Conservation (phyloP, 2,329 filamentous ascomycete genomes). For the Exophiala lecanii-corni region DNA sequence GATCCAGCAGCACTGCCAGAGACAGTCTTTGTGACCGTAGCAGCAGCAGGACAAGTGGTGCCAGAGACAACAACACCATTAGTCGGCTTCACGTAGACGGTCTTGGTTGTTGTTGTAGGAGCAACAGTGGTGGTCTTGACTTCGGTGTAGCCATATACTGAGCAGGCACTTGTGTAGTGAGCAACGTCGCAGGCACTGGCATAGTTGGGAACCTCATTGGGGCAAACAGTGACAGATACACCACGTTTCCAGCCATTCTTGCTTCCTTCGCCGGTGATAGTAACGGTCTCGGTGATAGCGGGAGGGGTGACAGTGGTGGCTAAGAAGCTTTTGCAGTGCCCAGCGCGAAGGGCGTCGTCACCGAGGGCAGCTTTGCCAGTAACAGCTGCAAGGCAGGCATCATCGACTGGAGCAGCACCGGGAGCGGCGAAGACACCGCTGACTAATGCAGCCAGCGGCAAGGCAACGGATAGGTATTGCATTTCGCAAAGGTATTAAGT, state of each 20-base stretch:
- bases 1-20: constrained; percentile 2
- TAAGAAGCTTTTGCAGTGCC: constrained; percentile 25
- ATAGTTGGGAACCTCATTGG: constrained; percentile 27
- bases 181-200: constrained; percentile 24
- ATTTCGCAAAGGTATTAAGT: constrained; percentile 13
- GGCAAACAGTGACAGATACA: constrained; percentile 23
- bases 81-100: constrained; percentile 22
- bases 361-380: constrained; percentile 25
- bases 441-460: constrained; percentile 25
- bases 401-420: constrained; percentile 6
- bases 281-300: constrained; percentile 15
- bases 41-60: constrained; percentile 15
- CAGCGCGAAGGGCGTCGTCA: constrained; percentile 18
- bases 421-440: constrained; percentile 22
- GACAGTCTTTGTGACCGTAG: constrained; percentile 4
- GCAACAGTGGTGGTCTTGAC: constrained; percentile 24
- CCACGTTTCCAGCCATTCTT: constrained; percentile 19
- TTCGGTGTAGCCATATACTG: constrained; percentile 20
- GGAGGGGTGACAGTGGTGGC: constrained; percentile 18
- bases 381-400: constrained; percentile 25
- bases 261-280: constrained; percentile 8
- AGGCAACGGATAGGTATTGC: constrained; percentile 21
- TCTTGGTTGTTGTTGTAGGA: constrained; percentile 26
- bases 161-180: constrained; percentile 25
- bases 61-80: constrained; percentile 9